Conservation (phyloP, 306 rosid genomes). For the Trifolium fragiferum region DNA sequence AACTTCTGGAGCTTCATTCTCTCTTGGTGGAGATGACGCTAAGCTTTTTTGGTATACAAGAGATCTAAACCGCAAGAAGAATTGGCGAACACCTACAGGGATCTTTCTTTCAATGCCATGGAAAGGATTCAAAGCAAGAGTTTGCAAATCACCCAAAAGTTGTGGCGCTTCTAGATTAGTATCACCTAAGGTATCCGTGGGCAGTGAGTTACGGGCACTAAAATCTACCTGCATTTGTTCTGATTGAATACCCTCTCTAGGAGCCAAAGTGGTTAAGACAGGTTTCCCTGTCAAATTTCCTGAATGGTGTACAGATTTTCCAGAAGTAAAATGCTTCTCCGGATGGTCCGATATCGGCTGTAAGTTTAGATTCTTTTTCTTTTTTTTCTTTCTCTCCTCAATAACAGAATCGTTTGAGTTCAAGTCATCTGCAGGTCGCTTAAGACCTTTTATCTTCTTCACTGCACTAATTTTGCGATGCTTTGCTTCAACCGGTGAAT, state of each 20-base stretch:
- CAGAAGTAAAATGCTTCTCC: conserved; percentile 50
- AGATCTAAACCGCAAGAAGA: conserved; percentile 88
- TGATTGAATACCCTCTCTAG: conserved; percentile 50
- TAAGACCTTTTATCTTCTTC: conserved; percentile 63
- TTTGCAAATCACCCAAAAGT: conserved; percentile 78
- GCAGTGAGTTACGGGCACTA: conserved; percentile 38
- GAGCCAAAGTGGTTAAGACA: conserved; percentile 48
- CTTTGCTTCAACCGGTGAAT: conserved; percentile 40
- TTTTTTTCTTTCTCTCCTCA: conserved; percentile 75
- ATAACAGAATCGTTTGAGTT: conserved; percentile 45
- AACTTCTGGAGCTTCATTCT: conserved; percentile 64
- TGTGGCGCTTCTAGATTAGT: conserved; percentile 59
- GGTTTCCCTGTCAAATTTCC: conserved; percentile 54
- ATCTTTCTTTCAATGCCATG: conserved; percentile 63
- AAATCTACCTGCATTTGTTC: conserved; percentile 52
- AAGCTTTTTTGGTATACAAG: conserved; percentile 90
- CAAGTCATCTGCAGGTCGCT: conserved; percentile 62
- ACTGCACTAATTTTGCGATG: conserved; percentile 46
- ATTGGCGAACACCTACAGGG: conserved; percentile 59
- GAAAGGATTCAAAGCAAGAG: conserved; percentile 91
- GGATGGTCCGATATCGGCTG: conserved; percentile 50
- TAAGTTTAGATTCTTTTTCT: conserved; percentile 53
- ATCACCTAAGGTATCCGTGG: conserved; percentile 43
- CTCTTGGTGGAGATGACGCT: conserved; percentile 64
- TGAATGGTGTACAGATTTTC: conserved; percentile 43